phyloP scores from a whole-genome alignment of 306 rosid species.

The Rosa multiflora region DNA sequence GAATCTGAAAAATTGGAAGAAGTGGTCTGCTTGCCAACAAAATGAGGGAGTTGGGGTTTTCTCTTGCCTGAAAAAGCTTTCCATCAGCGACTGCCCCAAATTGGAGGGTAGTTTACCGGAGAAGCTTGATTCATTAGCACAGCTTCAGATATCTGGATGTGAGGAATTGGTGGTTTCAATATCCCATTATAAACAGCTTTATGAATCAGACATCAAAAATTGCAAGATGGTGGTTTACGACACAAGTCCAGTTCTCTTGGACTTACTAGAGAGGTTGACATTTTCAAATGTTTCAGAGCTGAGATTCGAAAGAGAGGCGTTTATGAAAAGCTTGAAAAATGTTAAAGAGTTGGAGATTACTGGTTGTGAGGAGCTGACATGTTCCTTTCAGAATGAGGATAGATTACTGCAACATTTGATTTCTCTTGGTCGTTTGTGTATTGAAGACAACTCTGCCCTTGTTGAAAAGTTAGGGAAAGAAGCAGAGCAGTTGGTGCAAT shows the following conservation, averaged over 20 bases:
- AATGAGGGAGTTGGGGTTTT: background rate
- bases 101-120: background rate
- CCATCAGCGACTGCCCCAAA: background rate
- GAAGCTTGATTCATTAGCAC: background rate
- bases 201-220: background rate
- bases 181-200: background rate
- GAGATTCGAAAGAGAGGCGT: background rate
- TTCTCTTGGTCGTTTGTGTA: background rate
- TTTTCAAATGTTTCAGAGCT: background rate
- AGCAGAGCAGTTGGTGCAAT: background rate
- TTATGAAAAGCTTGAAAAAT: background rate
- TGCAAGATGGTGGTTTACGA: background rate
- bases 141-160: background rate
- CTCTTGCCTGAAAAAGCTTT: conserved; percentile 2
- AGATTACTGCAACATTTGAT: background rate
- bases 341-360: background rate
- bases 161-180: background rate
- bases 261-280: background rate
- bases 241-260: background rate
- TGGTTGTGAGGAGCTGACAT: background rate
- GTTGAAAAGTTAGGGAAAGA: background rate
- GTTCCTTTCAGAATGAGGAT: background rate
- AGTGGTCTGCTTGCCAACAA: background rate
- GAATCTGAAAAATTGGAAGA: background rate
- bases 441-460: background rate